Conservation (phyloP, 1,139 yeast species). For the Spathaspora sp. region DNA sequence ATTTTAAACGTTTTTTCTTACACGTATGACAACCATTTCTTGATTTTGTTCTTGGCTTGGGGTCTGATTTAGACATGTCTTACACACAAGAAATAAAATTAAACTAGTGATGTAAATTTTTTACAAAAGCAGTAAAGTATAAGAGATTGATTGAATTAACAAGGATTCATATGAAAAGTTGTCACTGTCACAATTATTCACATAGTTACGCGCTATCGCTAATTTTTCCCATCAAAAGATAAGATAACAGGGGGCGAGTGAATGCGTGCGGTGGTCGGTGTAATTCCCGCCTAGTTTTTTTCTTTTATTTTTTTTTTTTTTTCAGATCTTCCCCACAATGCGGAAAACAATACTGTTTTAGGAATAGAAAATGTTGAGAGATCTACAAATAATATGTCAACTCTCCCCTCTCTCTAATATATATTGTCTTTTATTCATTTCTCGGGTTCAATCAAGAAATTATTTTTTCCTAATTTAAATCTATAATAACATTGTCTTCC, state of each 20-base stretch:
- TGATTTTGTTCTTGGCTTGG: constrained; percentile 46
- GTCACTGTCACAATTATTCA: neutral
- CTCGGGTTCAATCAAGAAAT: constrained; percentile 16
- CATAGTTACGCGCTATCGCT: neutral
- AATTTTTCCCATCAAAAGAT: neutral
- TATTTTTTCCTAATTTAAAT: constrained; percentile 28
- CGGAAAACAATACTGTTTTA: neutral
- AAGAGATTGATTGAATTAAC: no score
- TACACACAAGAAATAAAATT: no score
- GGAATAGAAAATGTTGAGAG: neutral
- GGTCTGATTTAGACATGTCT: neutral
- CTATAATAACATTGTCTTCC: constrained; percentile 23
- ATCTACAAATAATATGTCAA: neutral
- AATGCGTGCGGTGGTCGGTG: no score
- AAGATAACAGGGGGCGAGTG: neutral
- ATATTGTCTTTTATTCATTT: neutral
- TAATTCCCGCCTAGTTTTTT: no score
- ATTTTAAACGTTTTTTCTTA: constrained; percentile 82
- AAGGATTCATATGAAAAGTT: neutral
- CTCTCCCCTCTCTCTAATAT: neutral
- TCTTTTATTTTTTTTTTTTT: no score
- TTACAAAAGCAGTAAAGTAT: no score
- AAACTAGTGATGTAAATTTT: no score
- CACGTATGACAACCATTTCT: constrained; percentile 88
- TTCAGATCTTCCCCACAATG: no score